Evolutionary conservation across 805 yeast species (phyloP), one percentile per base, ranked within the genome.

Genomic region (Kluyveromyces wickerhamii): DNA sequence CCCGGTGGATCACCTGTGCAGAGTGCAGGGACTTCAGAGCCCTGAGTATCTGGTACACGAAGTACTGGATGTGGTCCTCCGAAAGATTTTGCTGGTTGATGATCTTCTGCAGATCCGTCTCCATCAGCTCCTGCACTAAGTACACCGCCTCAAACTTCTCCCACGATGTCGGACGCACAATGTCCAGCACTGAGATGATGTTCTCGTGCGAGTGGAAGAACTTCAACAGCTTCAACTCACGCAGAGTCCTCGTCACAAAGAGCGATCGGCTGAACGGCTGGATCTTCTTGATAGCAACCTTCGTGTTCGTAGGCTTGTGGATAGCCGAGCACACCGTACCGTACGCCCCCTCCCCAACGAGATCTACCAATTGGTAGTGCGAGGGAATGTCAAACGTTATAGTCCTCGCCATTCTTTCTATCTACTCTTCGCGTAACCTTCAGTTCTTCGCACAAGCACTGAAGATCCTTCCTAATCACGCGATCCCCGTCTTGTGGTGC

Each of bases 311-410:
- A 9, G 79, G 77, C 39, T 65, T 66, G 45, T 79, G 85, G 8
- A 67, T 54, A 0, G 87, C 92, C 4, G 76, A 67, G 30, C 82
- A 79, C 4, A 83, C 94, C 2, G 80, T 69, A 0, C 94, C 92
- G 45, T 83, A 83, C 0, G 92, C 87, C 1, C 94, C 94, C 53
- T 79, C 84, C 4, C 94, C 94, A 5, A 83, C 61, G 4, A 79
- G 62, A 38, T 72, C 74, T 13, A 64, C 61, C 6, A 81, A 69
- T 40, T 72, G 72, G 51, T 75, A 82, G 43, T 72, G 74, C 30
- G 72, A 68, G 3, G 79, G 73, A 11, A 81, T 71, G 46, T 78
- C 78, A 58, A 79, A 81, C 2, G 76, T 69, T 36, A 70, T 68
- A 29, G 72, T 69, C 37, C 74, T 57, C n/a, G 62, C 48, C 59